Evolutionary conservation across 768 basidiomycete species (phyloP), one percentile per base, ranked within the genome.

Genomic region (Bullera alba): DNA sequence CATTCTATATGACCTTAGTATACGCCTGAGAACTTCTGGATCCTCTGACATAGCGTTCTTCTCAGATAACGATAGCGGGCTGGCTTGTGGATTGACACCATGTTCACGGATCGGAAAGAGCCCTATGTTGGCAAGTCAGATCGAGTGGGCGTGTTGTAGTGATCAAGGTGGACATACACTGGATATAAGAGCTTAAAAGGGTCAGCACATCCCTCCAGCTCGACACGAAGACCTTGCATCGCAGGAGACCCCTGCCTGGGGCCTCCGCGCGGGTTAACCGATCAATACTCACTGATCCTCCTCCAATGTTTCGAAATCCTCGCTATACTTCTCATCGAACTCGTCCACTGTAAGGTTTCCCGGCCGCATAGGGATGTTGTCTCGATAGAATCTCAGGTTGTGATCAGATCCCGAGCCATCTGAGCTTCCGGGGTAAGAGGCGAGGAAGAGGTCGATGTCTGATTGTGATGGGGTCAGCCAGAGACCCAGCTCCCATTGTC

Each of bases 21-120:
- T 42, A 17, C 60, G 50, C 3, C 38, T 46, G 5, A 58, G 46
- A 7, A 68, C 46, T 8, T 26, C 49, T 14, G 50, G 34, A 47
- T 66, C 54, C 7, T 32, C 22, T 12, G 45, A 30, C 58, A 71
- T 68, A 3, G 51, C 36, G 29, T 50, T 28, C 14, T 60, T 56
- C 54, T 71, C 69, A 49, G 60, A 51, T 5, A 38, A 16, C 22
- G 59, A 43, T 2, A 71, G 50, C n/a, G 69, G 66, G 22, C 58
- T 54, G 21, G 69, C 59, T 12, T 19, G 53, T 21, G 56, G 55
- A 41, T 71, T 71, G 15, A 71, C 58, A 15, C 69, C 69, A 42
- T 56, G 60, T 51, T 68, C 67, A 12, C 57, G 60, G 22, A 71
- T 71, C 3, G 69, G 69, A 39, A 66, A 71, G 34, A 71, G 45